Conservation (phyloP, 805 yeast species). For the Starmerella vaccinii region DNA sequence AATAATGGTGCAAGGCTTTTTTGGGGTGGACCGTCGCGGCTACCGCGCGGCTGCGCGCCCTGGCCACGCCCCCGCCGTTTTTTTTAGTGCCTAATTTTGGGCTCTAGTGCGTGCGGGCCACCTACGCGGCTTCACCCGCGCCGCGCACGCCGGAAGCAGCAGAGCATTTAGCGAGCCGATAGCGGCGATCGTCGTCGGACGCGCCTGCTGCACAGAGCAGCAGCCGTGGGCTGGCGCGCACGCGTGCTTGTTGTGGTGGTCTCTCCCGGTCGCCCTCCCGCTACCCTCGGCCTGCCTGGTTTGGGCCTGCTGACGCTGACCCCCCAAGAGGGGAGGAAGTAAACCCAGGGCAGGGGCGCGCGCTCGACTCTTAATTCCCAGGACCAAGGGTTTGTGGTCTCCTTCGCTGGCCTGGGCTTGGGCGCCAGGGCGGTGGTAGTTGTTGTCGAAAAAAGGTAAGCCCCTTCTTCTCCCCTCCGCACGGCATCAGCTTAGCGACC, state of each 20-base stretch:
- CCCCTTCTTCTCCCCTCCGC: constrained; percentile 5
- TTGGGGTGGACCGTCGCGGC: no score
- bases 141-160: no score
- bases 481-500: constrained; percentile 1
- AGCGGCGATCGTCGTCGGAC: background rate
- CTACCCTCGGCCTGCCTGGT: background rate
- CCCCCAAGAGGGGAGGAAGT: background rate
- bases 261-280: background rate
- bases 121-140: no score
- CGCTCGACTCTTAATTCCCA: constrained; percentile 2
- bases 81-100: no score
- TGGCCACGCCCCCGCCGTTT: no score
- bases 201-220: background rate
- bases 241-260: no score
- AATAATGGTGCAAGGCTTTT: no score
- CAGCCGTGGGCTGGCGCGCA: no score
- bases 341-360: background rate
- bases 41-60: no score
- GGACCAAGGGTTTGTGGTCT: constrained; percentile 7
- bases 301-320: background rate
- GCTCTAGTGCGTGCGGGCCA: no score
- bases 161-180: no score
- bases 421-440: constrained; percentile 7
- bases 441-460: constrained; percentile 6
- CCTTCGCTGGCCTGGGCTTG: constrained; percentile 7